Evolutionary conservation across 2,329 filamentous ascomycete species (phyloP), one percentile per base, ranked within the genome.

Genomic region (Epichloe scottii): DNA sequence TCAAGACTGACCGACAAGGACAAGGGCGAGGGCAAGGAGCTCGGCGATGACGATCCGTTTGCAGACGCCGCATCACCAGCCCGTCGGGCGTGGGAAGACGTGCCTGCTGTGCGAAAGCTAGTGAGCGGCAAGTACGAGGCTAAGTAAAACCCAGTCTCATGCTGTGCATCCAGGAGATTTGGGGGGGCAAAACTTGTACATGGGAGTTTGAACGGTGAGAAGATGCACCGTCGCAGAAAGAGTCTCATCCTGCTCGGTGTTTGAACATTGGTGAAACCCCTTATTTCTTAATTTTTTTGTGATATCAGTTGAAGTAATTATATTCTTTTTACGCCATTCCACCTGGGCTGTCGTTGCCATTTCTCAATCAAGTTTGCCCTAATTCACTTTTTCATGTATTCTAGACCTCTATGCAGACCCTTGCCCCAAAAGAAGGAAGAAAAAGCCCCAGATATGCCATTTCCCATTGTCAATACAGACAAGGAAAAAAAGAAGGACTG

Each of bases 51-150:
- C 50, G 82, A 88, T 60, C 86, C 86, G 2, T 90, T 90, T 63
- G 85, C 85, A 0, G 87, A 73, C 26, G 63, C 68, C 46, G 47
- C 39, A 15, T 57, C 57, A 51, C 53, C 56, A 26, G 46, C 57
- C 14, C 59, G 68, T 54, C 66, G 66, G 53, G 61, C 58, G 34
- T 95, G 88, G 89, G 76, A 77, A 30, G 77, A 81, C 40, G 77
- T 94, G 38, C 78, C 81, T 11, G 73, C 78, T 5, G 69, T 75
- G 50, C 79, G 79, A 66, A 90, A 84, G 68, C 65, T 93, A 57
- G 75, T 86, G 23, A 83, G 80, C 62, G 88, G 87, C 45, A 86
- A 84, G 68, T 95, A 93, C 65, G 79, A 87, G 59, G 78, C 79
- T 43, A 65, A 55, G 44, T 60, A 49, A 45, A 14, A 30, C 1